Percentiles rank a stretch among this genome's conserved stretches.
Evolutionary conservation across 2,329 filamentous ascomycete species (phyloP).

Genomic region (Westerdykella ornata): DNA sequence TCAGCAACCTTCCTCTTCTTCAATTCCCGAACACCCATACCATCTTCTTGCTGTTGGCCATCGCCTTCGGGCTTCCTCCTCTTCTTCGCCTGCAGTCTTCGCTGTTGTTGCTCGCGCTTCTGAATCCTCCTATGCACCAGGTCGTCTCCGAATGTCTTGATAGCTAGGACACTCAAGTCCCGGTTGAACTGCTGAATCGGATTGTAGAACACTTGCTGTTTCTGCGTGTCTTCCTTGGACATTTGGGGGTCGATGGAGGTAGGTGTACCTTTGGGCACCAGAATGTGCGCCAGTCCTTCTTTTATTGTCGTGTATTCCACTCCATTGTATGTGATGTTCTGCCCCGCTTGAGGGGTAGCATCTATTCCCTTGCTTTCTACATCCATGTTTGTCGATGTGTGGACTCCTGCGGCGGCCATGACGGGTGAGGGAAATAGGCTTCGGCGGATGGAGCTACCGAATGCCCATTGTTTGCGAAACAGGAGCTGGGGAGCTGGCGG

Average conservation of each 20-base stretch:
- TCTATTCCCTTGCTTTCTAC: constrained; percentile 13
- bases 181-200: constrained; percentile 99
- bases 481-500: constrained; percentile 10
- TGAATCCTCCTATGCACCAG: constrained; percentile 44
- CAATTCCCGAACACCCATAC: constrained; percentile 4
- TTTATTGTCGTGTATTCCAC: constrained; percentile 55
- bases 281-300: constrained; percentile 62
- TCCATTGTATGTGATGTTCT: constrained; percentile 41
- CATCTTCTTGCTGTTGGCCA: constrained; percentile 15
- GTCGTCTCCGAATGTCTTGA: constrained; percentile 79
- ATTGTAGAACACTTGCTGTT: constrained; percentile 89
- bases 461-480: constrained; percentile 18
- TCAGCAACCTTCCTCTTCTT: constrained; percentile 25
- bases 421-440: constrained; percentile 12
- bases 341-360: constrained; percentile 23
- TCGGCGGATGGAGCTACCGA: constrained; percentile 21
- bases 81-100: constrained; percentile 38
- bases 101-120: constrained; percentile 35
- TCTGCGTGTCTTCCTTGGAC: constrained; percentile 49
- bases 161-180: constrained; percentile 85
- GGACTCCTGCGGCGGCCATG: constrained; percentile 12
- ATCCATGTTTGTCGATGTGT: constrained; percentile 6
- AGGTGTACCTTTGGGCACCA: constrained; percentile 52
- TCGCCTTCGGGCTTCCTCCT: constrained; percentile 13
- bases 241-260: constrained; percentile 44